Conservation (phyloP, 768 basidiomycete species). For the Trametes cinnabarina region DNA sequence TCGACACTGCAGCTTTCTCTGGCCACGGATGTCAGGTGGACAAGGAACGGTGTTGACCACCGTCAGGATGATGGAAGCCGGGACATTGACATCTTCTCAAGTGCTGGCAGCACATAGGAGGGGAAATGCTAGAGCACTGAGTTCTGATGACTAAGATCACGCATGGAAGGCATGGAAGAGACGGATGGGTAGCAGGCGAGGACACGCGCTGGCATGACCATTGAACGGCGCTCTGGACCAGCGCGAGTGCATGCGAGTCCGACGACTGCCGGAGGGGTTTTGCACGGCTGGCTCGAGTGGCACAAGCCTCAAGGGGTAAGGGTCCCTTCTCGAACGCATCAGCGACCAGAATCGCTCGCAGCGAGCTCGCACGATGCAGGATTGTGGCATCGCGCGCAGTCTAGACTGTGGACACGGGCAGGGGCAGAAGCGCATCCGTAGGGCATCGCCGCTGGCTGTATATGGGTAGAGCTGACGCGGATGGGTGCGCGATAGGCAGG, state of each 20-base stretch:
- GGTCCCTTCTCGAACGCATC: conserved; percentile 3
- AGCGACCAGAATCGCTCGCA: neutral
- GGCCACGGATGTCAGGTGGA: neutral
- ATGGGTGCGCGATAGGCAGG: conserved; percentile 1
- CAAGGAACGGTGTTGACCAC: neutral
- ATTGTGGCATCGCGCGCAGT: neutral
- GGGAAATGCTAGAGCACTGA: neutral
- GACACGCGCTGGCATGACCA: conserved; percentile 4
- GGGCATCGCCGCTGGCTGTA: neutral
- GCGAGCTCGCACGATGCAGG: neutral
- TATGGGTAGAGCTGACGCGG: neutral
- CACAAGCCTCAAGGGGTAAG: neutral
- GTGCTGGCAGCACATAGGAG: neutral
- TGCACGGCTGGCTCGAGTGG: conserved; percentile 3
- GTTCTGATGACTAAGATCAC: neutral
- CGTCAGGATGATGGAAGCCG: neutral
- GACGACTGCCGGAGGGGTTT: conserved; percentile 10
- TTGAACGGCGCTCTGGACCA: neutral
- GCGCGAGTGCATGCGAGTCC: conserved; percentile 2
- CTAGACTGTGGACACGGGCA: conserved; percentile 4
- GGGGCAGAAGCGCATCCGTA: neutral
- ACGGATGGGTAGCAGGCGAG: neutral
- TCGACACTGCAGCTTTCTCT: neutral
- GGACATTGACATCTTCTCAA: neutral
- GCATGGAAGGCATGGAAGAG: neutral